Evolutionary conservation across 106 monocot species (phyloP), one percentile per base, ranked within the genome.

Genomic region (Acorus gramineus): DNA sequence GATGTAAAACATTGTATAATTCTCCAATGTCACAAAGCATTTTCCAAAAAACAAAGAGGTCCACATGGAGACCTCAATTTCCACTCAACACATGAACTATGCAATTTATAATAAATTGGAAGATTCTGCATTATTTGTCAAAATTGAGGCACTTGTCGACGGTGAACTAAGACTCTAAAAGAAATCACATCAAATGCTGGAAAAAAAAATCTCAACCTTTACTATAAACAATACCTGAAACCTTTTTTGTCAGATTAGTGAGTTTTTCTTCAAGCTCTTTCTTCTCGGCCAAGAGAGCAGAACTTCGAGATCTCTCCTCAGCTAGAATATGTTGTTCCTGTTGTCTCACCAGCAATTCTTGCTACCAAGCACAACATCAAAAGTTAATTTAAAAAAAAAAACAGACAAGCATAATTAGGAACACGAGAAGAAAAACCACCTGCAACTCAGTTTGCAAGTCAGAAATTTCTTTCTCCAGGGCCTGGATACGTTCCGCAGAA

Each of bases 201-300:
- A 28, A 28, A 28, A 28, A 28, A 28, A 28, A 28, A 28, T 28
- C 28, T 28, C 28, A 28, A 28, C 28, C 28, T 28, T 57, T n/a
- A 7, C 14, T 44, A 5, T 48, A 2, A 7, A 42, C 3, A 11
- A 43, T 79, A 98, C 96, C 96, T 85, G 88, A 68, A n/a, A 73
- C 11, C 77, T 84, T 83, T 60, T 82, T 74, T 55, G 81, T 71
- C 61, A 92, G 70, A 66, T 79, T 70, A 60, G 55, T 63, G 52
- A 88, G 47, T 59, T 56, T 83, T 62, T 83, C 83, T 84, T 98
- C 98, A 46, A 98, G 57, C 49, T 86, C 81, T 75, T 78, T 80
- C 61, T 83, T 98, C 71, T 88, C 88, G 71, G 74, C 65, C 53
- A 74, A 14, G n/a, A 98, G 74, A 4, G 78, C 68, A 56, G 85